phyloP scores from a whole-genome alignment of 805 yeast genomes.

The Yamadazyma paraphyllophila region DNA sequence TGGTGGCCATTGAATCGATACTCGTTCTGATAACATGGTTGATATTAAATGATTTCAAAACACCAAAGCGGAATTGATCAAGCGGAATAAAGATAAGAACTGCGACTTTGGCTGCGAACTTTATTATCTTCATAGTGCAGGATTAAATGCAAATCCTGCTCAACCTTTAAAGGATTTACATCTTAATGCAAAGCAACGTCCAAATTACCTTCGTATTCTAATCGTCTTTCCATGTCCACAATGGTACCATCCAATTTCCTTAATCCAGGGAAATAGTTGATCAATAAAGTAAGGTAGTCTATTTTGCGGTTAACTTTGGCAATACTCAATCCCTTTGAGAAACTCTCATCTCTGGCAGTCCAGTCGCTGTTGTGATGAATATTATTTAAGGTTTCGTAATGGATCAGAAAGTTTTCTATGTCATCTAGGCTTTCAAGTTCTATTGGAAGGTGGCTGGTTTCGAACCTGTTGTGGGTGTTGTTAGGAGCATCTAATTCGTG shows the following conservation, averaged over 20 bases:
- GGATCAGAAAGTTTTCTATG: constrained; percentile 49
- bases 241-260: constrained; percentile 37
- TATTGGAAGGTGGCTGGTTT: constrained; percentile 28
- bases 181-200: neutral
- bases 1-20: constrained; percentile 54
- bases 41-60: neutral
- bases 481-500: constrained; percentile 31
- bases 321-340: constrained; percentile 22
- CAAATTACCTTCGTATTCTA: constrained; percentile 11
- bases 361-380: constrained; percentile 37
- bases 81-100: neutral
- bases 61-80: constrained; percentile 2
- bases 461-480: constrained; percentile 9
- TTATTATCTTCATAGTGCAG: too few species aligned
- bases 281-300: constrained; percentile 34
- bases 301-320: constrained; percentile 21
- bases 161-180: too few species aligned
- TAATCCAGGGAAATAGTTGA: constrained; percentile 32
- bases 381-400: constrained; percentile 41
- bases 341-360: constrained; percentile 36
- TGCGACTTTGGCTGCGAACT: neutral
- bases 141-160: too few species aligned
- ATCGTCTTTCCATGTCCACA: constrained; percentile 11
- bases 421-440: constrained; percentile 49
- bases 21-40: constrained; percentile 42